Evolutionary conservation across 768 basidiomycete genomes (phyloP).

Genomic region (Podaxis rugospora): DNA sequence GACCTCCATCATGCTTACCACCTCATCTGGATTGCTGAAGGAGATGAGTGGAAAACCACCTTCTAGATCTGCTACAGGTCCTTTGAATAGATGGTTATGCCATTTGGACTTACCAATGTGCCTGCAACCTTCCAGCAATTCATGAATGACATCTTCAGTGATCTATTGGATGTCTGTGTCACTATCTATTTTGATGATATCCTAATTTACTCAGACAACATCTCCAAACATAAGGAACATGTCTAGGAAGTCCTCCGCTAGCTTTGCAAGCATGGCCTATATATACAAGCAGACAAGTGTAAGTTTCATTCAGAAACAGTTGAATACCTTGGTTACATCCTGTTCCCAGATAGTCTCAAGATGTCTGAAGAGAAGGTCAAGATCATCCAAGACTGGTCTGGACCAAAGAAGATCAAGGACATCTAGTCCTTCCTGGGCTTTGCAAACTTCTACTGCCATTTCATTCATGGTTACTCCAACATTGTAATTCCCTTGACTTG

Average conservation of each 20-base stretch:
- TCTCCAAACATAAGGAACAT: constrained; percentile 21
- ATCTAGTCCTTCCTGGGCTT: constrained; percentile 5
- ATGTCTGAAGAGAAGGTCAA: constrained; percentile 36
- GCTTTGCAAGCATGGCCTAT: constrained; percentile 22
- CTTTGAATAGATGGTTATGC: constrained; percentile 35
- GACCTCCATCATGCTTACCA: too few relatives aligned
- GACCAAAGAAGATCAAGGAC: constrained; percentile 26
- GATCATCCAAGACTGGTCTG: constrained; percentile 29
- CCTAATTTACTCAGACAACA: constrained; percentile 29
- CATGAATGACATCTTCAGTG: constrained; percentile 29
- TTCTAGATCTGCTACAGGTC: too few relatives aligned
- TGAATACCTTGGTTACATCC: constrained; percentile 34
- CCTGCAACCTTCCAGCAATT: constrained; percentile 31
- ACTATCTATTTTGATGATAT: too few relatives aligned
- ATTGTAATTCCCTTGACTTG: not conserved
- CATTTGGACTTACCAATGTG: constrained; percentile 29
- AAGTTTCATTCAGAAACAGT: constrained; percentile 25
- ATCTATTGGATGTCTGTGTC: constrained; percentile 24
- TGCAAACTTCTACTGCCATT: not conserved
- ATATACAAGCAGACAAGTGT: constrained; percentile 29
- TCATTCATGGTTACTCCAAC: not conserved
- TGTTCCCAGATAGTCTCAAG: constrained; percentile 22
- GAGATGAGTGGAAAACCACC: too few relatives aligned
- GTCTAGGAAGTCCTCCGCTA: constrained; percentile 26
- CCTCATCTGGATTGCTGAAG: too few relatives aligned